Conservation (phyloP, 352 stramenopile genomes). For the Phytophthora meadii region DNA sequence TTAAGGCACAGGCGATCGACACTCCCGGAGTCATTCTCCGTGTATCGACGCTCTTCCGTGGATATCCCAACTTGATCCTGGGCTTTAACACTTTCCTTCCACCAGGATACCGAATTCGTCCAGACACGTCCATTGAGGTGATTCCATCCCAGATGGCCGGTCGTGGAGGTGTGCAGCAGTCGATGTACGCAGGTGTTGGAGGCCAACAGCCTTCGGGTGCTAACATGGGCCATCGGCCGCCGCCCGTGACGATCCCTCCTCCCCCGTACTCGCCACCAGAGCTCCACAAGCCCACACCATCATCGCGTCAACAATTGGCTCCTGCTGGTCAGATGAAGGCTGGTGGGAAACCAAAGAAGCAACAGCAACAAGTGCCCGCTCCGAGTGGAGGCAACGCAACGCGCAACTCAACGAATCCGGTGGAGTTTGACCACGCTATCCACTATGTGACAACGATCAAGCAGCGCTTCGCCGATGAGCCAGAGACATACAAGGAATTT, state of each 20-base stretch:
- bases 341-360: slow-evolving; percentile 70
- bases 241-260: slow-evolving; percentile 75
- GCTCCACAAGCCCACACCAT: slow-evolving; percentile 53
- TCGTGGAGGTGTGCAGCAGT: slow-evolving; percentile 38
- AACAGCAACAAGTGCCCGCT: slow-evolving; percentile 39
- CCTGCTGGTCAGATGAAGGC: slow-evolving; percentile 38
- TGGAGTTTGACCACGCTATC: slow-evolving; percentile 99
- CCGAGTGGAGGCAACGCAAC: slow-evolving; percentile 35
- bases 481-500: slow-evolving; percentile 99
- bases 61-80: slow-evolving; percentile 98
- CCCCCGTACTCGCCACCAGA: slow-evolving; percentile 68
- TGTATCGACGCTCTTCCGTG: slow-evolving; percentile 98
- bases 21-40: slow-evolving; percentile 98
- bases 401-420: slow-evolving; percentile 80
- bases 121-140: slow-evolving; percentile 84
- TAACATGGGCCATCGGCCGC: slow-evolving; percentile 62
- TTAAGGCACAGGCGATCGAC: slow-evolving; percentile 99
- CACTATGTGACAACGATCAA: slow-evolving; percentile 99
- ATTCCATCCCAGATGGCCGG: slow-evolving; percentile 73
- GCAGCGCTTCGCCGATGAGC: slow-evolving; percentile 97
- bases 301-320: slow-evolving; percentile 57
- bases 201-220: slow-evolving; percentile 35
- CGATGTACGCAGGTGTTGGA: slow-evolving; percentile 48
- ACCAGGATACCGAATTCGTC: slow-evolving; percentile 91
- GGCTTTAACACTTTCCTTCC: slow-evolving; percentile 99